Evolutionary conservation across 164 flowering plant species (phyloP), one percentile per base, ranked within the genome.

Genomic region (Annona cherimola): DNA sequence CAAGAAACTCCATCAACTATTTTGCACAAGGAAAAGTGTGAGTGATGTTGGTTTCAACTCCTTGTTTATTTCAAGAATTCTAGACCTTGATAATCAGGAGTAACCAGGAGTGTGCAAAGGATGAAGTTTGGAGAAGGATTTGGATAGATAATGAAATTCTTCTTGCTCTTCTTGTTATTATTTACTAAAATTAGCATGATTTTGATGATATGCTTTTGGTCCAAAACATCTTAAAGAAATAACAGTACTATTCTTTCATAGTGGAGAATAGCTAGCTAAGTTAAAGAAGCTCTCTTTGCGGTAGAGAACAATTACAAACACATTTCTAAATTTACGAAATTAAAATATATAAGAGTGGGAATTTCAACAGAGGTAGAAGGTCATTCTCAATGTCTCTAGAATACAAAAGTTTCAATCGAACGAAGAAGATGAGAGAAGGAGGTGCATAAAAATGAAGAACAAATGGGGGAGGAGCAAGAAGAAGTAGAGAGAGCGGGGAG

Each of bases 41-140:
- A 81, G 85, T 79, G 91, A 87, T 69, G 82, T 77, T 50, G 85
- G 84, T 19, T 77, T 86, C 60, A 83, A 80, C 71, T 81, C 87
- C 55, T 74, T 81, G 19, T 74, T 87, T 42, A 74, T 82, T 70
- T 77, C 88, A 54, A 81, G 79, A 59, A 65, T 82, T 64, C 77
- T 77, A 42, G 77, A 78, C 63, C 71, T 77, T 75, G 85, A 81
- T 4, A 81, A 83, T 40, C 83, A 81, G 80, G 83, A 83, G 66
- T 78, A 80, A 63, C 79, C 84, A 63, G 80, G 71, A 26, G 79
- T 85, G 64, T 82, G 85, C 79, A 82, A 87, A 69, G 89, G 87
- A 67, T 88, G 81, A 81, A 35, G 70, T 18, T 55, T 20, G 69
- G 46, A 55, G 20, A 9, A 26, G 67, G 3, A 61, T n/a, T 4